Evolutionary conservation across 495 filamentous ascomycete species (phyloP), one percentile per base, ranked within the genome.

Genomic region (Annulohypoxylon stygium): DNA sequence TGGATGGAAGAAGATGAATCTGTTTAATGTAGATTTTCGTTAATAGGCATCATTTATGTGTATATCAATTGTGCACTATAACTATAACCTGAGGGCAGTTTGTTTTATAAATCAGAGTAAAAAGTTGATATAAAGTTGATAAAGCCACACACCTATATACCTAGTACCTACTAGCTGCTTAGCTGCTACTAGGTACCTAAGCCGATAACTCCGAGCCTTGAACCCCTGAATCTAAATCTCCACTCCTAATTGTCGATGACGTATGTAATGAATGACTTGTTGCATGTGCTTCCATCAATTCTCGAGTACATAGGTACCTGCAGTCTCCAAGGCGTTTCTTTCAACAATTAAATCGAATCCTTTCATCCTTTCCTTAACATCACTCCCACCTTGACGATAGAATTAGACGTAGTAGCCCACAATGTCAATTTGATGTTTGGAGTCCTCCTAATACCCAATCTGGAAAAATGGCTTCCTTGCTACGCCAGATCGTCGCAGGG

Each of bases 401-500:
- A 20, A 20, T 50, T 16, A 34, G 26, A 55, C 8, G 26, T 34
- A 16, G 20, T 61, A 54, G 23, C 25, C 45, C 61, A 61, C 36
- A 33, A 70, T 70, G 61, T 41, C 30, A 59, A 33, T 68, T 45
- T 36, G 11, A 7, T n/a, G 10, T 14, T 51, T 20, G 20, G 33
- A 51, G 25, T 25, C 2, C 18, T 48, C 5, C 25, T 72, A 45
- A 33, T 20, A 26, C 14, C 18, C 33, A n/a, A 11, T 18, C n/a
- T 20, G 16, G 43, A 58, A 64, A 43, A 54, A 88, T 89, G 87
- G 80, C 85, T 39, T 87, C 86, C 51, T 72, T 89, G 25, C 79
- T 89, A 25, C 86, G 87, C 51, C 85, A 87, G 72, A 83, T 89
- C 57, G 84, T 89, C 67, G 93, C 93, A 47, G 92, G 94, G 9